Conservation (phyloP, 2,329 filamentous ascomycete species). For the Curvularia spicifera region DNA sequence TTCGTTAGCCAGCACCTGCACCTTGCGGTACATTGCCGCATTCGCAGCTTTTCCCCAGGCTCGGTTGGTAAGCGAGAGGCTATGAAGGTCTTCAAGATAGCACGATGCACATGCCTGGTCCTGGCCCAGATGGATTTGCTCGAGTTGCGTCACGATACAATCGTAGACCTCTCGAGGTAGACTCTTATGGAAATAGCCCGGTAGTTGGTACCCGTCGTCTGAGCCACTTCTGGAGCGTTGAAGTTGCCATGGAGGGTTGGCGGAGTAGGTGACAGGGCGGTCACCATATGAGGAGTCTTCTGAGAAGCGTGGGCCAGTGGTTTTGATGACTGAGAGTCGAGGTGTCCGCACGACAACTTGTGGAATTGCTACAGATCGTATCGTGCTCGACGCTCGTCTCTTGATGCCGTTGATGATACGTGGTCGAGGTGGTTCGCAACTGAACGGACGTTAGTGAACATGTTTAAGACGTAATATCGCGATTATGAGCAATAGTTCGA, state of each 20-base stretch:
- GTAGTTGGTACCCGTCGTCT: slow-evolving; percentile 20
- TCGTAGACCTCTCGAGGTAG: slow-evolving; percentile 63
- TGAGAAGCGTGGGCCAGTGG: neutral
- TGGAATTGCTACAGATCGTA: slow-evolving; percentile 10
- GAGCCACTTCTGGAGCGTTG: slow-evolving; percentile 43
- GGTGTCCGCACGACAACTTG: slow-evolving; percentile 6
- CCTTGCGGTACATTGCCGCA: slow-evolving; percentile 58
- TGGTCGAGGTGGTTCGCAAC: slow-evolving; percentile 19
- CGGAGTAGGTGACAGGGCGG: slow-evolving; percentile 31
- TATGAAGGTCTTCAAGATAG: slow-evolving; percentile 61
- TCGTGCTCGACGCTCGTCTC: slow-evolving; percentile 5
- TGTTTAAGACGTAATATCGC: neutral
- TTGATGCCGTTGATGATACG: slow-evolving; percentile 6
- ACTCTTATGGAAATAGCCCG: slow-evolving; percentile 51
- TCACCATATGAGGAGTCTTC: slow-evolving; percentile 4
- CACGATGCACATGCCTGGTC: slow-evolving; percentile 58
- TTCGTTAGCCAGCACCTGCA: slow-evolving; percentile 58
- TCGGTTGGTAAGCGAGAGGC: slow-evolving; percentile 61
- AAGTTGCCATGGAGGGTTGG: slow-evolving; percentile 50
- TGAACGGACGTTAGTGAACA: slow-evolving; percentile 6
- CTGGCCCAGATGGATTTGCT: slow-evolving; percentile 50
- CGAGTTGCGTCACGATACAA: slow-evolving; percentile 60
- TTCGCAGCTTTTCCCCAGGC: slow-evolving; percentile 63
- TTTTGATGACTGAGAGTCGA: slow-evolving; percentile 1
- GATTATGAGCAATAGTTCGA: neutral